Conservation (phyloP, 176 grass and related monocot species). For the Otatea glauca region DNA sequence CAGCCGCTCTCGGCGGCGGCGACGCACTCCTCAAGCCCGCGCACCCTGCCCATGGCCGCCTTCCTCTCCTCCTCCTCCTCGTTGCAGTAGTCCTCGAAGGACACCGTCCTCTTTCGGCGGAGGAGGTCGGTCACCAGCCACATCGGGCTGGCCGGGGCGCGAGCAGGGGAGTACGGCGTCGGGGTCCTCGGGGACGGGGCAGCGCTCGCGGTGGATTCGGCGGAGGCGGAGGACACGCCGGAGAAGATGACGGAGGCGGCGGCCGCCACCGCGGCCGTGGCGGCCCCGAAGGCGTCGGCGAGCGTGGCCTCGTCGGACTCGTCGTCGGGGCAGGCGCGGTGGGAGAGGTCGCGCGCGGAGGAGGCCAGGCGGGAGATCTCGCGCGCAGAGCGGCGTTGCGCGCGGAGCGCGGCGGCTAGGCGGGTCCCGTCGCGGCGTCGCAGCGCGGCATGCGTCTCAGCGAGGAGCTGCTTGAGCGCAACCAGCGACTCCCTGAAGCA, state of each 20-base stretch:
- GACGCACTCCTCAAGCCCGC: constrained; percentile 63
- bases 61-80: constrained; percentile 74
- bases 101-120: constrained; percentile 48
- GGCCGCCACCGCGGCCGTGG: constrained; percentile 42
- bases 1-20: constrained; percentile 53
- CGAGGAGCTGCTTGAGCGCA: constrained; percentile 45
- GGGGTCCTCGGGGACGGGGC: constrained; percentile 42
- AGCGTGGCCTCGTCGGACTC: constrained; percentile 53
- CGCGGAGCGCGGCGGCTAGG: constrained; percentile 51
- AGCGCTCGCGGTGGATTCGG: constrained; percentile 60
- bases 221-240: constrained; percentile 47
- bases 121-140: constrained; percentile 72
- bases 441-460: constrained; percentile 55
- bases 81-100: constrained; percentile 53
- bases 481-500: constrained; percentile 59
- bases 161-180: constrained; percentile 50
- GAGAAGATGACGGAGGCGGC: constrained; percentile 57
- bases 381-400: constrained; percentile 54
- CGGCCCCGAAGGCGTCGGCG: constrained; percentile 46
- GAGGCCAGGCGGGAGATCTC: constrained; percentile 44
- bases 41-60: constrained; percentile 52
- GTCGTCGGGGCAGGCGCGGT: constrained; percentile 34
- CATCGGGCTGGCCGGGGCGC: constrained; percentile 49
- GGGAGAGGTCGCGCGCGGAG: constrained; percentile 51
- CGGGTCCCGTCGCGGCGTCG: constrained; percentile 50